Evolutionary conservation across 2,329 filamentous ascomycete species (phyloP).

Genomic region (Lachnellula hyalina): DNA sequence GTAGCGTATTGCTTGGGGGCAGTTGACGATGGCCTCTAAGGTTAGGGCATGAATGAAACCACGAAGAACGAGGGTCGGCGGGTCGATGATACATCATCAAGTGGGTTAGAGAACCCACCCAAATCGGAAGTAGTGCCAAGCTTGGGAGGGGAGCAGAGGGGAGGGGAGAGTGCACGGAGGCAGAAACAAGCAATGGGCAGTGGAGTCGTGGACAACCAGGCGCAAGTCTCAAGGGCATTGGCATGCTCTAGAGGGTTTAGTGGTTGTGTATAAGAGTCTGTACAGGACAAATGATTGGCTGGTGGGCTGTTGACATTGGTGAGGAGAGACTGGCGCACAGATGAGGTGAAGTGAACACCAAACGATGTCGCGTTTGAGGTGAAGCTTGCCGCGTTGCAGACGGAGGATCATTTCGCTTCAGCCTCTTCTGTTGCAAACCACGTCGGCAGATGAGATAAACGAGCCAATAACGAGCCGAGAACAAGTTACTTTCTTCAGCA

Average conservation of each 20-base stretch:
- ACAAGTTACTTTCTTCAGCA: neutral
- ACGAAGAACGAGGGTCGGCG: neutral
- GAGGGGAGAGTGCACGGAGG: neutral
- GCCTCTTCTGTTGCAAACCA: neutral
- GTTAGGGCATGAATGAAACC: slow-evolving; percentile 18
- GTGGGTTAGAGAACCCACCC: slow-evolving; percentile 8
- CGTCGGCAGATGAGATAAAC: neutral
- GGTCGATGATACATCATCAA: slow-evolving; percentile 5
- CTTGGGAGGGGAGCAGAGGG: neutral
- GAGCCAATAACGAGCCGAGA: neutral
- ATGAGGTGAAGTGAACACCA: neutral
- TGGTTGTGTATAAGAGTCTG: neutral
- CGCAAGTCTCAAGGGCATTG: neutral
- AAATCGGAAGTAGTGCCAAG: neutral
- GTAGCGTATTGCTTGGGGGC: neutral
- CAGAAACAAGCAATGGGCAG: neutral
- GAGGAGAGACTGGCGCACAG: neutral
- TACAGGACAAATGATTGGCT: too few species aligned
- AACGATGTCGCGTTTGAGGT: neutral
- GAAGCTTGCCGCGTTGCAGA: neutral
- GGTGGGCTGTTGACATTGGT: neutral
- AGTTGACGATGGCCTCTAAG: neutral
- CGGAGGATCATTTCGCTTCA: neutral
- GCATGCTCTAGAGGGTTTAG: neutral
- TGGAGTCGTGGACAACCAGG: neutral